phyloP scores from a whole-genome alignment of 768 basidiomycete species.

The Tremella fuciformis region DNA sequence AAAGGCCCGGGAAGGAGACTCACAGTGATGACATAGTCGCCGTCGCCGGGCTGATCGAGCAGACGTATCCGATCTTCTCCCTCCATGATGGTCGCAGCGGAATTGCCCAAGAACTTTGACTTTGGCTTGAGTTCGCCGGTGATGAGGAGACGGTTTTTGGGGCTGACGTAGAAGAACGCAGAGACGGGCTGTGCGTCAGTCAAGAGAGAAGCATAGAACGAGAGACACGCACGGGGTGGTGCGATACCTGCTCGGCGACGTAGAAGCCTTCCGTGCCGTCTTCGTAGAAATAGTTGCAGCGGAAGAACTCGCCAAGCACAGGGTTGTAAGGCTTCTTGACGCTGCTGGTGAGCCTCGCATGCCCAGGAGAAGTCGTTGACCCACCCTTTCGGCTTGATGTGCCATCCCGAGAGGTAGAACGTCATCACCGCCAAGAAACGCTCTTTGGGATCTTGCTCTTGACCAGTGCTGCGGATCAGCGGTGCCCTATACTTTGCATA shows the following conservation, averaged over 20 bases:
- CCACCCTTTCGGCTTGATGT: conserved; percentile 90
- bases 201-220: neutral
- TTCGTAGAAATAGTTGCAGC: conserved; percentile 87
- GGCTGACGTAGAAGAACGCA: conserved; percentile 93
- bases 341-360: conserved; percentile 19
- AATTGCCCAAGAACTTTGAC: conserved; percentile 87
- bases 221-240: conserved; percentile 38
- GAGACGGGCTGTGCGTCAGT: conserved; percentile 54
- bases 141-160: conserved; percentile 79
- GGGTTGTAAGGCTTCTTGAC: conserved; percentile 99
- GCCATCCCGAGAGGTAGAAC: conserved; percentile 98
- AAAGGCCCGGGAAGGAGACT: conserved; percentile 42
- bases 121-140: conserved; percentile 93
- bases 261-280: conserved; percentile 93
- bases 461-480: conserved; percentile 63
- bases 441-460: conserved; percentile 78
- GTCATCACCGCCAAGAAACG: conserved; percentile 85
- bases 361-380: conserved; percentile 3
- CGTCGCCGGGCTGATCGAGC: conserved; percentile 78
- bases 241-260: conserved; percentile 86
- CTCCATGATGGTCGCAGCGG: conserved; percentile 93
- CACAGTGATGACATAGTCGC: conserved; percentile 59
- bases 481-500: neutral
- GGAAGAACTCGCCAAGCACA: conserved; percentile 94
- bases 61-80: conserved; percentile 86